A percentile compares a stretch with the other conserved stretches of the same genome.
phyloP scores from a whole-genome alignment of 2,329 filamentous ascomycete species.

The Blastomyces silverae region DNA sequence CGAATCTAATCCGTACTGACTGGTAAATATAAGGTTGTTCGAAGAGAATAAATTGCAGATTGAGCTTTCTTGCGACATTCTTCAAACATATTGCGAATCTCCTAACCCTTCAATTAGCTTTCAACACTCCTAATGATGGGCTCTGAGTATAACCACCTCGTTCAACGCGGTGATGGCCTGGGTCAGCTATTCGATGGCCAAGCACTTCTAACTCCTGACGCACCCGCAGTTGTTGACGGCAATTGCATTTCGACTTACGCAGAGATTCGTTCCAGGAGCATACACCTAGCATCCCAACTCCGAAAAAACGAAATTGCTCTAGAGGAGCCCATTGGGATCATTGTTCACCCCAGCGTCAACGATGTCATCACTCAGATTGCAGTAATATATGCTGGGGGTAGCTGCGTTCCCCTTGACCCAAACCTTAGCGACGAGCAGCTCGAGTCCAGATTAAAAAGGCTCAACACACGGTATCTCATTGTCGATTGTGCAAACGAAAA shows the following conservation, averaged over 20 bases:
- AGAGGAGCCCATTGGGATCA: conserved; percentile 23
- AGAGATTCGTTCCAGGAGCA: conserved; percentile 17
- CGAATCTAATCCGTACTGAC: background rate
- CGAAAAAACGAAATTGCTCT: background rate
- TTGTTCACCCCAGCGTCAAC: conserved; percentile 20
- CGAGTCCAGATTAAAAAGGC: conserved; percentile 15
- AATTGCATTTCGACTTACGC: conserved; percentile 16
- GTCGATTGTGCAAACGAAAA: conserved; percentile 15
- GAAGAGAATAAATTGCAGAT: background rate
- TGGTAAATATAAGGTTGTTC: conserved; percentile 10
- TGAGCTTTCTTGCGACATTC: background rate
- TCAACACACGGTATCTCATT: conserved; percentile 18
- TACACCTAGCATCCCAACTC: conserved; percentile 14
- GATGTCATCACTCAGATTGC: conserved; percentile 25
- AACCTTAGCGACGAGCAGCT: conserved; percentile 23
- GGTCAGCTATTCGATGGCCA: conserved; percentile 19
- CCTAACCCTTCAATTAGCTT: background rate
- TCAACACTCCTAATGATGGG: background rate
- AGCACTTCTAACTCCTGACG: conserved; percentile 11
- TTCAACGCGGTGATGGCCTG: conserved; percentile 18
- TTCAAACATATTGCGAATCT: conserved; percentile 7
- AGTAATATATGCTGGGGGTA: conserved; percentile 25
- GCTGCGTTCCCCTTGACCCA: conserved; percentile 24
- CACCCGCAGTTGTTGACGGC: conserved; percentile 18
- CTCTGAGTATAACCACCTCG: conserved; percentile 3